phyloP scores from a whole-genome alignment of 495 filamentous ascomycete species.

The Xylaria flabelliformis region DNA sequence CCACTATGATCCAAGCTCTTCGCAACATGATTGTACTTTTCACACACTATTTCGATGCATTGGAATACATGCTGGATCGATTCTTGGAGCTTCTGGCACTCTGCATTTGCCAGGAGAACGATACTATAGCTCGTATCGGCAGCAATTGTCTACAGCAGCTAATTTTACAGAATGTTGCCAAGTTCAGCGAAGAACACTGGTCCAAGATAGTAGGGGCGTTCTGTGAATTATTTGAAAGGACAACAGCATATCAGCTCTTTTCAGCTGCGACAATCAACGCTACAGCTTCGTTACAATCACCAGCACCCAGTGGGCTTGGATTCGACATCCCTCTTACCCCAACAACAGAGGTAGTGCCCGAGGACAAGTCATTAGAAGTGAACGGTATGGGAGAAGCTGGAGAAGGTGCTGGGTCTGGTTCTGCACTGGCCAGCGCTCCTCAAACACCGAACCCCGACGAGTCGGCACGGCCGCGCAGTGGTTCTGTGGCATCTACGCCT shows the following conservation, averaged over 20 bases:
- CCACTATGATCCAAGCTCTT: slow-evolving; percentile 98
- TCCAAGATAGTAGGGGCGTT: slow-evolving; percentile 91
- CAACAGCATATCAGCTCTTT: slow-evolving; percentile 93
- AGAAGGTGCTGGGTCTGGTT: slow-evolving; percentile 34
- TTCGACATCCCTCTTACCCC: slow-evolving; percentile 51
- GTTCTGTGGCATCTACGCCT: slow-evolving; percentile 48
- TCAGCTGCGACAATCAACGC: slow-evolving; percentile 73
- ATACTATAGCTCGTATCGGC: slow-evolving; percentile 96
- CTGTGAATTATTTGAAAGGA: slow-evolving; percentile 91
- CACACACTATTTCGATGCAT: slow-evolving; percentile 93
- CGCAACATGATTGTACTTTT: slow-evolving; percentile 98
- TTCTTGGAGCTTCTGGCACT: slow-evolving; percentile 92
- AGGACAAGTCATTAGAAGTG: slow-evolving; percentile 65
- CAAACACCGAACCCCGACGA: slow-evolving; percentile 41
- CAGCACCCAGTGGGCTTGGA: slow-evolving; percentile 50
- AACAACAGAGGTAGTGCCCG: slow-evolving; percentile 47
- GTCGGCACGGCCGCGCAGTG: slow-evolving; percentile 43
- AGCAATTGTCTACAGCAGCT: slow-evolving; percentile 97
- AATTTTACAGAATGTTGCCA: slow-evolving; percentile 92
- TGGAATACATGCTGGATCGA: slow-evolving; percentile 96
- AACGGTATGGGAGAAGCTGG: slow-evolving; percentile 60
- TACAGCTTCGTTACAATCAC: slow-evolving; percentile 51
- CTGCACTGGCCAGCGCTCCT: slow-evolving; percentile 28
- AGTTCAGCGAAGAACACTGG: slow-evolving; percentile 89
- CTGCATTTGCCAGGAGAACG: slow-evolving; percentile 99